Evolutionary conservation across 2,329 filamentous ascomycete genomes (phyloP).

Genomic region (Chrysoporthe puriensis): DNA sequence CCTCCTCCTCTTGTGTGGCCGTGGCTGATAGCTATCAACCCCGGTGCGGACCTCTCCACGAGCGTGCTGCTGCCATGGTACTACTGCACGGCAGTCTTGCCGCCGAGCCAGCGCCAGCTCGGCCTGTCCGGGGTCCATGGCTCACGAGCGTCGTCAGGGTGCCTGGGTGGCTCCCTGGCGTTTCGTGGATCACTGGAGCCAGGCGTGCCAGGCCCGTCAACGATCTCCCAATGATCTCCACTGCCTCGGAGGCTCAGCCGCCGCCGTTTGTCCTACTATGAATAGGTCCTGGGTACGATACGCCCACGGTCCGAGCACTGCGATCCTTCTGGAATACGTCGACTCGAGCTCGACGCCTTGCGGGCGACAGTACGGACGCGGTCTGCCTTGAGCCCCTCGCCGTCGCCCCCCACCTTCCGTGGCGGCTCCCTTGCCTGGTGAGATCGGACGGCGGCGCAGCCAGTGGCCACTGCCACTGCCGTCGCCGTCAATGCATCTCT

Average conservation of each 20-base stretch:
- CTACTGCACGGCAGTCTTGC: background rate
- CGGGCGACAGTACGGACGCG: background rate
- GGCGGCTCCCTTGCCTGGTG: background rate
- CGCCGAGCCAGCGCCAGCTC: background rate
- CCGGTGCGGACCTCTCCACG: no score
- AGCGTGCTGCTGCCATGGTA: no score
- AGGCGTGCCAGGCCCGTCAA: background rate
- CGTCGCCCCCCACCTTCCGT: background rate
- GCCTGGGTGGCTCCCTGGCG: slow-evolving; percentile 2
- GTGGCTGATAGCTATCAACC: background rate
- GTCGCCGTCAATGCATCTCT: background rate
- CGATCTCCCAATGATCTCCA: background rate
- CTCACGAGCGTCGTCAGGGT: background rate
- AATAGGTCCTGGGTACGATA: no score
- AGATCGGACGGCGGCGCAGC: slow-evolving; percentile 9
- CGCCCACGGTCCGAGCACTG: background rate
- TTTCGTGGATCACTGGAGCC: slow-evolving; percentile 11
- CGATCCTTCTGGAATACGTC: background rate
- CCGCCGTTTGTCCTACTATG: background rate
- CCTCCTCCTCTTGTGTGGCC: background rate
- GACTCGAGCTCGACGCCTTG: background rate
- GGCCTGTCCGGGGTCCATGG: background rate
- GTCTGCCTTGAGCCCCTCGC: background rate
- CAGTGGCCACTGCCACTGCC: slow-evolving; percentile 1
- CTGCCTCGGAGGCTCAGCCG: background rate